A percentile compares a stretch with the other conserved stretches of the same genome.
Evolutionary conservation across 352 stramenopile genomes (phyloP).

Genomic region (Pythium sukuiense): DNA sequence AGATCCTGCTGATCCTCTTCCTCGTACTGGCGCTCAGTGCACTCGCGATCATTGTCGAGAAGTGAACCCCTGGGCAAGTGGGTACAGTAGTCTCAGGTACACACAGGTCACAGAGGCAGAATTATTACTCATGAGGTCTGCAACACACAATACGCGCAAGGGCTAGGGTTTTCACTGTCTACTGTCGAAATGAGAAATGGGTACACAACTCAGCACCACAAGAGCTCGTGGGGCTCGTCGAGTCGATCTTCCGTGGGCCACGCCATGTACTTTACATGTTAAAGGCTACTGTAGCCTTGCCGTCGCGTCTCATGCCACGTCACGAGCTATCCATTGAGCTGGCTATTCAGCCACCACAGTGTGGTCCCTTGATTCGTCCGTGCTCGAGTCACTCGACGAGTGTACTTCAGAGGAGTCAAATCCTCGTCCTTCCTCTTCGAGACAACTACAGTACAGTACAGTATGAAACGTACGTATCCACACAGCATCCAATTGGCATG

Average conservation of each 20-base stretch:
- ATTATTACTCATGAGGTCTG: not conserved
- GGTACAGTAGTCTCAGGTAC: not conserved
- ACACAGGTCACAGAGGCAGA: not conserved
- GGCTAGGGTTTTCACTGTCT: not conserved
- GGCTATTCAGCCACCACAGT: not conserved
- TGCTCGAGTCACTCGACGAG: not conserved
- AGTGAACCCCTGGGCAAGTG: conserved; percentile 13
- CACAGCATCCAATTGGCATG: too few species aligned
- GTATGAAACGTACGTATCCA: too few species aligned
- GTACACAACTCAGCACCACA: not conserved
- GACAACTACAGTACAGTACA: too few species aligned
- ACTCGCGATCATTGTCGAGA: conserved; percentile 37
- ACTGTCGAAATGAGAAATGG: conserved; percentile 3
- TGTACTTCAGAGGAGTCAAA: too few species aligned
- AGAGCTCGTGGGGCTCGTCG: not conserved
- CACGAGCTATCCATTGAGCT: not conserved
- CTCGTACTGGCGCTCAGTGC: conserved; percentile 39
- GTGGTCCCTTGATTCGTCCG: not conserved
- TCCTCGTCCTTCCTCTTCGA: too few species aligned
- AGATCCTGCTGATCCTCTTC: conserved; percentile 41
- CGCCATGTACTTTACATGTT: too few species aligned
- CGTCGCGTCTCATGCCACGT: not conserved
- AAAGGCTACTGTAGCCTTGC: not conserved
- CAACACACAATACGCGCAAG: not conserved
- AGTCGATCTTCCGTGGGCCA: not conserved